Evolutionary conservation across 129 eudicot genomes (phyloP).

Genomic region (Arctium minus): DNA sequence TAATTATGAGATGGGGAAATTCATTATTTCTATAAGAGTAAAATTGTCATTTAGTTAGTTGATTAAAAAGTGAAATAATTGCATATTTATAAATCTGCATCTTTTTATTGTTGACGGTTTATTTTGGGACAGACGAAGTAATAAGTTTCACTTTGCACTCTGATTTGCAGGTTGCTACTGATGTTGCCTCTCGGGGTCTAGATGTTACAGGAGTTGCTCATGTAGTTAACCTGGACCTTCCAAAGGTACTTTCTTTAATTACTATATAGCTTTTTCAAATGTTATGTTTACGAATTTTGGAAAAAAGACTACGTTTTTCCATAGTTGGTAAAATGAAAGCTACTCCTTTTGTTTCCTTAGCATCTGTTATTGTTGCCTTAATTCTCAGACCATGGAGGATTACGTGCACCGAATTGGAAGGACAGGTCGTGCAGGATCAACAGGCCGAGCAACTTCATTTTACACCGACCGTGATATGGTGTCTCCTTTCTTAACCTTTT

Average conservation of each 20-base stretch:
- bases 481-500: constrained; percentile 10
- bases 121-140: not conserved
- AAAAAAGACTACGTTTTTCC: not conserved
- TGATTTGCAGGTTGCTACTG: constrained; percentile 81
- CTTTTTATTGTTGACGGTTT: not conserved
- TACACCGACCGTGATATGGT: constrained; percentile 82
- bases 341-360: not conserved
- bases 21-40: not conserved
- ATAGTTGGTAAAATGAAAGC: not conserved
- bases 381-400: constrained; percentile 73
- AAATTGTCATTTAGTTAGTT: not conserved
- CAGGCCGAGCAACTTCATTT: constrained; percentile 82
- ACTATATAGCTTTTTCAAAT: not conserved
- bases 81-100: not conserved
- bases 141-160: not conserved
- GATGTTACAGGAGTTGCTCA: constrained; percentile 92
- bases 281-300: not conserved
- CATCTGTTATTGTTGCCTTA: constrained; percentile 9
- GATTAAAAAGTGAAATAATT: not conserved
- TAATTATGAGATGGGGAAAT: not conserved
- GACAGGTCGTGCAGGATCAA: constrained; percentile 92
- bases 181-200: constrained; percentile 88
- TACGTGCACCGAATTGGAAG: constrained; percentile 88
- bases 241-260: constrained; percentile 47
- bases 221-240: constrained; percentile 85